Evolutionary conservation across 306 rosid genomes (phyloP), one percentile per base, ranked within the genome.

Genomic region (Cucumis cinereus): DNA sequence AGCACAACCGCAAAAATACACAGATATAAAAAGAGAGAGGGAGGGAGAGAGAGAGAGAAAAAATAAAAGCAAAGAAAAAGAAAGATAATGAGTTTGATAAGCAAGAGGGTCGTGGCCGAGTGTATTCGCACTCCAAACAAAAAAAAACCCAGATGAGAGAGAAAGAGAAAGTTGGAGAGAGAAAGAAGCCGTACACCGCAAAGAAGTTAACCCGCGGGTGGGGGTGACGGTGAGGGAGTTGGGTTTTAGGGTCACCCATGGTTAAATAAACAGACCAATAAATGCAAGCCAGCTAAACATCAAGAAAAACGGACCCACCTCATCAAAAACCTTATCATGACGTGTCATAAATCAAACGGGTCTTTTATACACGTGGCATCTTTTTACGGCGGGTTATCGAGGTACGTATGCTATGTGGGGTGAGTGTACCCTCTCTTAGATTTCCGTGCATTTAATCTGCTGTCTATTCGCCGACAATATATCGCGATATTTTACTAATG

Each of bases 381-480:
- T 8, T 73, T 11, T 19, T 61, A 6, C 30, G 49, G 64, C 58
- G 0, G 38, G 17, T 59, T 67, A 53, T 52, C 5, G 54, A 13
- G 26, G 17, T 23, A 77, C 76, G 75, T 55, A 67, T 41, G 35
- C 8, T 60, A 67, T 58, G 43, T 50, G 40, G 63, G 62, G 23
- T 43, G 56, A 75, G 4, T 74, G 77, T 45, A 54, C 73, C 74
- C 59, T 19, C 59, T 84, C 74, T 58, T 78, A 54, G 53, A 79
- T 67, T 80, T 55, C 17, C 54, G 1, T 10, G 38, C 66, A 9
- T 23, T 73, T 19, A 26, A 49, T 50, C 23, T 24, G 55, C 28
- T 76, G 28, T 68, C 63, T 59, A 71, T 26, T 36, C 87, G 79
- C 93, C 90, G 86, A 91, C 94, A 89, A 81, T 85, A n/a, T 88